Evolutionary conservation across 2,329 filamentous ascomycete species (phyloP), one percentile per base, ranked within the genome.

Genomic region (Neospermospora avenae): DNA sequence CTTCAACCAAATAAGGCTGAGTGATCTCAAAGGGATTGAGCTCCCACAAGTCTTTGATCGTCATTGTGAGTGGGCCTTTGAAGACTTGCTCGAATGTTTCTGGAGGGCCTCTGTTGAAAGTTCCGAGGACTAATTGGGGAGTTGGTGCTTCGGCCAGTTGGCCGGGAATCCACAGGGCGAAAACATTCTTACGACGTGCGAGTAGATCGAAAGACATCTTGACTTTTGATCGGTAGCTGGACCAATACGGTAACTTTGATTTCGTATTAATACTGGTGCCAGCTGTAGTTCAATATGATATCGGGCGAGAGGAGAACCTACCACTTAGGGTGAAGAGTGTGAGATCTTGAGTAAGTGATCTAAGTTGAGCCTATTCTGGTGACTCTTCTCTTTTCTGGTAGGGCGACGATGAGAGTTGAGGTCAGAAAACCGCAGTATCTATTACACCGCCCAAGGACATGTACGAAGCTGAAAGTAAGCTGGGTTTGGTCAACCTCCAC

Each of bases 111-210:
- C 31, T n/a, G 13, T 53, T 22, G 28, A 61, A 20, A 13, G 54
- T 62, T 10, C 59, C 57, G 13, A 64, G 41, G 4, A 66, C 39
- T 10, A 63, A 41, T 22, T 53, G 48, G n/a, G 64, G 64, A 34
- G 55, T 13, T 16, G 8, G 37, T 11, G 55, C 1, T n/a, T 39
- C 25, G 11, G 25, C 8, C 6, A 24, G 3, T 5, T 31, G 41
- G n/a, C 49, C 57, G n/a, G 62, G 62, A 11, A 59, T 61, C 62
- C 62, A 66, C 11, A 66, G 60, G 4, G 59, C 49, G 24, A 66
- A 64, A 31, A 61, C 64, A 24, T 51, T 42, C 24, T 57, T 57
- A 5, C 64, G 52, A 14, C 62, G 60, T 55, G 62, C 55, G 22
- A 64, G 52, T 8, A 66, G 62, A 53, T 66, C 62, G 35, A 56